Evolutionary conservation across 1,284 basidiomycete species (phyloP).

Genomic region (Cryptococcus floricola): DNA sequence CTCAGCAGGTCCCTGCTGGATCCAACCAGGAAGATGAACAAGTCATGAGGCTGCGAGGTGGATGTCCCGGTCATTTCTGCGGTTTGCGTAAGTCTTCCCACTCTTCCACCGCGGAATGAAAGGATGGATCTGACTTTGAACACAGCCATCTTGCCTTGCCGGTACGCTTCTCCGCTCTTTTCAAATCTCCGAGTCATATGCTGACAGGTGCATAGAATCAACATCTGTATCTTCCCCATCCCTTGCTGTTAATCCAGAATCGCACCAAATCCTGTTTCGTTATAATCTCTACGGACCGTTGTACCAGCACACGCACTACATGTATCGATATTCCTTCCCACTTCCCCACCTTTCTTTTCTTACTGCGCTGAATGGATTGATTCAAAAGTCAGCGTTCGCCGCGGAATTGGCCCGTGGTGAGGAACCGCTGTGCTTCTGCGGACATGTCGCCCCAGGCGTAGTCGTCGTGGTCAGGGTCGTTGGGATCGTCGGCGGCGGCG

Average conservation of each 20-base stretch:
- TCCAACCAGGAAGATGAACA: slow-evolving; percentile 21
- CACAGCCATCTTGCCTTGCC: slow-evolving; percentile 44
- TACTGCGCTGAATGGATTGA: background rate
- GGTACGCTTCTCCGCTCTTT: slow-evolving; percentile 18
- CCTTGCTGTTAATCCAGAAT: slow-evolving; percentile 35
- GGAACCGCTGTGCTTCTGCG: background rate
- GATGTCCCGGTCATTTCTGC: slow-evolving; percentile 43
- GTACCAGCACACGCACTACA: background rate
- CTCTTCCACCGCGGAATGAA: background rate
- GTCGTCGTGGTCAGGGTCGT: background rate
- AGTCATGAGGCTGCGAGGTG: slow-evolving; percentile 38
- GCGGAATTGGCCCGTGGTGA: background rate
- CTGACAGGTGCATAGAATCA: slow-evolving; percentile 16
- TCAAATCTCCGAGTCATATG: background rate
- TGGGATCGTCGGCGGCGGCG: too few relatives aligned
- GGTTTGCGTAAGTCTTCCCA: slow-evolving; percentile 36
- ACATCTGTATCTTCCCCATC: slow-evolving; percentile 46
- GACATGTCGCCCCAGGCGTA: background rate
- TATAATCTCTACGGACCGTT: background rate
- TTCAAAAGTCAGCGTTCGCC: background rate
- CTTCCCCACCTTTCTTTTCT: background rate
- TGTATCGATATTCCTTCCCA: background rate
- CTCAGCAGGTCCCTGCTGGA: background rate
- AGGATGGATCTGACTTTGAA: slow-evolving; percentile 6
- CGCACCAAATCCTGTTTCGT: too few relatives aligned